A percentile compares a stretch with the other conserved stretches of the same genome.
These are phyloP conservation scores for Colletotrichum nymphaeae DNA, from an alignment of 2,329 filamentous ascomycete species.

Conservation along the genomic window DNA sequence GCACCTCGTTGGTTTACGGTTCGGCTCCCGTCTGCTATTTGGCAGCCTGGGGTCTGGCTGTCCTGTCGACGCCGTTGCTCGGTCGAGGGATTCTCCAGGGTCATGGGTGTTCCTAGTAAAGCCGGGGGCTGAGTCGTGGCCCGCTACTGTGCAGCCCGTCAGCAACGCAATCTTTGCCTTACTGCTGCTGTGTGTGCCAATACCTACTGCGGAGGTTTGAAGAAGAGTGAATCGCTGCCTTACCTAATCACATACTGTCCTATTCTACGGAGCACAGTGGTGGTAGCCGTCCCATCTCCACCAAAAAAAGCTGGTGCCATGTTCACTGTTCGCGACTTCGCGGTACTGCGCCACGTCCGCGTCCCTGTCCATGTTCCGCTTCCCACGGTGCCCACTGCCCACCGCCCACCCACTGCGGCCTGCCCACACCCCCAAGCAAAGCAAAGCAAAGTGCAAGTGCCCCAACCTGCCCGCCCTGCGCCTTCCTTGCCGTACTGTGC, in stretches of 20 bases:
- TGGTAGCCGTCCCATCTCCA: conserved; percentile 32
- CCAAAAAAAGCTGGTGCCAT: conserved; percentile 12
- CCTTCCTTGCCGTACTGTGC: conserved; percentile 23
- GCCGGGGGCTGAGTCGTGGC: conserved; percentile 33
- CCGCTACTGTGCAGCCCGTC: conserved; percentile 29
- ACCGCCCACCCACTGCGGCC: too few relatives aligned
- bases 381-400: not conserved
- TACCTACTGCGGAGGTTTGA: too few relatives aligned
- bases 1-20: not conserved
- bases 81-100: conserved; percentile 23
- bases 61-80: conserved; percentile 30
- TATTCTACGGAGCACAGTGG: conserved; percentile 2
- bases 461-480: conserved; percentile 24
- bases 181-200: too few relatives aligned
- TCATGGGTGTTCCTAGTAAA: conserved; percentile 29
- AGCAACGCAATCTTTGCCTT: conserved; percentile 18
- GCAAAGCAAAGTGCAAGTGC: too few relatives aligned
- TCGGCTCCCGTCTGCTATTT: not conserved
- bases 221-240: not conserved
- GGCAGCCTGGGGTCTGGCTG: not conserved
- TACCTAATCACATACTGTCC: not conserved
- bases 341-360: conserved; percentile 33
- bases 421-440: too few relatives aligned
- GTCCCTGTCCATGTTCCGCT: conserved; percentile 29
- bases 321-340: not conserved